These are phyloP conservation scores for Lentinula aciculospora DNA, from an alignment of 768 basidiomycete genomes.

Conservation along the genomic window DNA sequence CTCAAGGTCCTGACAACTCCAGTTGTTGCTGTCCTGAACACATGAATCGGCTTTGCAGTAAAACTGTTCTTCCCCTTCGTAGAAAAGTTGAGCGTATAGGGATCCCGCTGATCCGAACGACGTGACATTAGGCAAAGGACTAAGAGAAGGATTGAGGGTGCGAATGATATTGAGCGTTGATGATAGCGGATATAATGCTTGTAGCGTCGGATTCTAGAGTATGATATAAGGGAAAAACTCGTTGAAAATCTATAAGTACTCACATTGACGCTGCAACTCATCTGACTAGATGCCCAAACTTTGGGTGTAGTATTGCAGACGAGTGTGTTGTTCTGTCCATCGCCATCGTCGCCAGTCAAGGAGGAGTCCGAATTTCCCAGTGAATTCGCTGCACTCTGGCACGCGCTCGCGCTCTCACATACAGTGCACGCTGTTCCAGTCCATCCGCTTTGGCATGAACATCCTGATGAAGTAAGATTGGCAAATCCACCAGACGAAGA, in stretches of 20 bases:
- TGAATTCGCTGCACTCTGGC: slow-evolving; percentile 52
- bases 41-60: slow-evolving; percentile 74
- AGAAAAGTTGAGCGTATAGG: slow-evolving; percentile 68
- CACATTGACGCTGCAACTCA: slow-evolving; percentile 82
- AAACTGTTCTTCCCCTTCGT: slow-evolving; percentile 84
- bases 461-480: slow-evolving; percentile 64
- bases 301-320: slow-evolving; percentile 65
- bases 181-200: slow-evolving; percentile 63
- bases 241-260: slow-evolving; percentile 19
- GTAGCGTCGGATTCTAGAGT: slow-evolving; percentile 75
- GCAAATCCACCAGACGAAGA: slow-evolving; percentile 38
- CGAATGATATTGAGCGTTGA: slow-evolving; percentile 78
- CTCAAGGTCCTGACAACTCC: slow-evolving; percentile 66
- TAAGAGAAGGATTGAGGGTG: slow-evolving; percentile 61
- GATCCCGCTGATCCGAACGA: slow-evolving; percentile 49
- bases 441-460: slow-evolving; percentile 74
- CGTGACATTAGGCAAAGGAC: slow-evolving; percentile 60
- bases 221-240: not conserved
- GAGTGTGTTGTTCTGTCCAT: slow-evolving; percentile 55
- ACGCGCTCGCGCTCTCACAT: slow-evolving; percentile 62
- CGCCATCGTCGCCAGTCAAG: slow-evolving; percentile 16
- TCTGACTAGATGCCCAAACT: slow-evolving; percentile 75
- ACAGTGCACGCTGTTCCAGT: slow-evolving; percentile 76
- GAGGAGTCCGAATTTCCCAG: not conserved
- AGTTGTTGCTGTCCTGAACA: slow-evolving; percentile 53